Evolutionary conservation across 2,329 filamentous ascomycete genomes (phyloP), one percentile per base, ranked within the genome.

Genomic region (Juglanconis sp.): DNA sequence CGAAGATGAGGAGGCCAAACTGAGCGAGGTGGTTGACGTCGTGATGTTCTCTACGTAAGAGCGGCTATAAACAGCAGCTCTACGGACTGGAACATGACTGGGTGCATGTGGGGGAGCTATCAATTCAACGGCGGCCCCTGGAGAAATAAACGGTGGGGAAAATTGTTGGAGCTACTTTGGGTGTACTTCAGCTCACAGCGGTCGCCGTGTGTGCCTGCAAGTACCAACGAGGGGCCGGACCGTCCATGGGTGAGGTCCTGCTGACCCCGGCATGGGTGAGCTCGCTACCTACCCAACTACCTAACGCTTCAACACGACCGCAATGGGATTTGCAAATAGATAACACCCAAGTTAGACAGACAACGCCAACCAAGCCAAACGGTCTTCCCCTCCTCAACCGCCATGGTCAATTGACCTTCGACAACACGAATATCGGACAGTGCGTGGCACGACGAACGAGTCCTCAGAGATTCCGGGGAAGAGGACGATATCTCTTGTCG

Each of bases 21-120:
- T 44, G 55, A 38, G 31, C 11, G 30, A 30, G 24, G 32, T 31
- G 44, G 42, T 36, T 36, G 53, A 56, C 42, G 53, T 48, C 46
- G 53, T 48, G 44, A 48, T 56, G 44, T 15, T 56, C 34, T 56
- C 46, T 24, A 46, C 53, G 53, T 56, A 36, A 40, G 53, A 49
- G 34, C 42, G 38, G 40, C 52, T 54, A 54, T 54, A 54, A 40
- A 54, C 46, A 54, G 53, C 47, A 34, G 30, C 13, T 34, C 48
- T 51, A 36, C 49, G 3, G 49, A 56, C 44, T 38, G 17, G 17
- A 56, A 40, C n/a, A 49, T n/a, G 36, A 24, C 52, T 54, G 52
- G 30, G 38, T 13, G 15, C 31, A 15, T 36, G 53, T 56, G 53
- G 53, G 53, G 53, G 53, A 49, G 53, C 46, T 56, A 24, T 24